Base-by-base conservation (phyloP, 768 basidiomycete species). In the Mycena amicta region DNA sequence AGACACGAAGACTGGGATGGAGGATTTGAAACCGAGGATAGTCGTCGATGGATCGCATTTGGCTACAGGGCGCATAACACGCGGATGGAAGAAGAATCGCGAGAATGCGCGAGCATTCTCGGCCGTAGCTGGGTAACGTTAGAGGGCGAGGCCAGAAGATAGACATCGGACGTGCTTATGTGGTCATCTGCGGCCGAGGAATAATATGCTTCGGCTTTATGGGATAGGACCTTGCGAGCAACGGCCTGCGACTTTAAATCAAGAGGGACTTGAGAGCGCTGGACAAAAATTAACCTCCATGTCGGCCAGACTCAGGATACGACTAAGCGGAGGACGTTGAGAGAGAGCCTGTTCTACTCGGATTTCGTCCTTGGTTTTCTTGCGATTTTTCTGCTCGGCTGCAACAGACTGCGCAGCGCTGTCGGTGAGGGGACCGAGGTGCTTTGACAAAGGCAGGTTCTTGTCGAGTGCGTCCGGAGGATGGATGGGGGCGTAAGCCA, bases 111-210 rank as follows among this genome's bases (percentile, higher is more conserved):
- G 80, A n/a, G 81, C 76, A 61, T 94, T 95, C 70, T 93, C 89
- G 11, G 67, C 58, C 66, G 83, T 72, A 12, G 85, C 89, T 90
- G 65, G 40, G 53, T 29, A 12, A 53, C 65, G 64, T 33, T 28
- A 49, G 22, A 29, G 45, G 26, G 6, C 13, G 25, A n/a, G n/a
- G n/a, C n/a, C 43, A 39, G 31, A 39, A 20, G 57, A 8, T 39
- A 37, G 18, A 8, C 15, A 31, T 56, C 37, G 4, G 43, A 26
- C 22, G n/a, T 71, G 93, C 93, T 77, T 63, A 88, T 82, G 67
- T 90, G 87, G 67, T 95, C 93, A 67, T 97, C 95, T 1, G 92
- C 80, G 11, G 92, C 90, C 23, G 93, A 94, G 5, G 85, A 83
- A 72, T 95, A 95, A 72, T 94, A 95, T 2, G 92, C 86, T 67